Evolutionary conservation across 768 basidiomycete genomes (phyloP).

Genomic region (Tephrocybe sp.): DNA sequence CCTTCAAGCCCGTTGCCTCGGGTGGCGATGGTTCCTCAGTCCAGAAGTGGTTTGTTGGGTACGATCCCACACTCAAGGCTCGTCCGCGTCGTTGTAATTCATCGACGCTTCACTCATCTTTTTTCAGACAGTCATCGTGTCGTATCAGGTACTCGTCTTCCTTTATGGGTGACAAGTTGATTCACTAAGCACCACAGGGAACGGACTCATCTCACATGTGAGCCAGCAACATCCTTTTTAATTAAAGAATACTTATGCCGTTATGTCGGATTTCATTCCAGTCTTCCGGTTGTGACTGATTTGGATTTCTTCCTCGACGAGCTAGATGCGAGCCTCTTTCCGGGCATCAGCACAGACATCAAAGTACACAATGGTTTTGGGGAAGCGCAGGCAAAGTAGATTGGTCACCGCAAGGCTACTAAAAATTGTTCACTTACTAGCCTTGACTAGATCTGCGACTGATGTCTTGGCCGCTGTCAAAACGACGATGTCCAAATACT

Average conservation of each 20-base stretch:
- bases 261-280: neutral
- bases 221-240: neutral
- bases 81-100: neutral
- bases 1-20: conserved; percentile 46
- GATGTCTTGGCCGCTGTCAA: conserved; percentile 28
- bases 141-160: conserved; percentile 17
- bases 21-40: conserved; percentile 44
- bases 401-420: neutral
- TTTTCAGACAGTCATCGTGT: conserved; percentile 10
- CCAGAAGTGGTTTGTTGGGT: conserved; percentile 51
- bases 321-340: conserved; percentile 23
- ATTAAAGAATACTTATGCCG: neutral
- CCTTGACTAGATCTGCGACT: conserved; percentile 24
- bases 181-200: conserved; percentile 7
- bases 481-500: conserved; percentile 18
- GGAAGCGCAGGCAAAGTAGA: conserved; percentile 15
- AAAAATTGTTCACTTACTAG: neutral
- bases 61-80: conserved; percentile 31
- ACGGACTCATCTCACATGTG: conserved; percentile 26
- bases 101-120: neutral
- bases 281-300: conserved; percentile 22
- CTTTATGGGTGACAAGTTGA: too few relatives aligned
- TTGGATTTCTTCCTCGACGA: conserved; percentile 14
- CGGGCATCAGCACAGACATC: conserved; percentile 22
- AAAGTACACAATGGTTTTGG: conserved; percentile 26